Base-by-base conservation (phyloP, 805 yeast genomes). In the Tetrapisispora iriomotensis region DNA sequence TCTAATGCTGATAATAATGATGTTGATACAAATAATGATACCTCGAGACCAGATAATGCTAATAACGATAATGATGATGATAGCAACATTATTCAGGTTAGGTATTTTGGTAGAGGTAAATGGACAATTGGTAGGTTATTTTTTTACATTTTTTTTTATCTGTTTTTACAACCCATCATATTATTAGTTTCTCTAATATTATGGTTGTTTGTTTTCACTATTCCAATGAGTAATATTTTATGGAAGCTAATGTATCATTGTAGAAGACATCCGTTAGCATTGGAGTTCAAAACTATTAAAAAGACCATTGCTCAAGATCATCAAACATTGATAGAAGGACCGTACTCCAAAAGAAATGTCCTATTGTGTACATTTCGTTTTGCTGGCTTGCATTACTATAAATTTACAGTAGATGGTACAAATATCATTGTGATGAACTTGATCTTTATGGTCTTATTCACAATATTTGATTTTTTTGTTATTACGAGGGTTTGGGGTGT, bases 401-500 rank as follows among this genome's bases (percentile, higher is more conserved):
- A 92, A 66, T 88, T 84, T 61, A 92, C 98, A 0, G 84, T 92
- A 35, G 96, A 85, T 47, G 98, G 98, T 43, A 88, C 96, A 2
- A 90, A 92, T 60, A 82, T 90, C 41, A 83, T 92, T 50, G 82
- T 92, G 57, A 79, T 92, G 64, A 92, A 92, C 55, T 65, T 92
- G 61, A 70, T 85, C 54, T 72, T 75, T 15, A 71, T 86, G 13
- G 97, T 90, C 10, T 53, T 82, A 2, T 84, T 87, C 57, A 90
- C 90, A 3, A 84, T 92, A 15, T 59, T 77, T 38, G 95, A 88
- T 58, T 85, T 74, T 54, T 86, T 70, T 56, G 49, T 82, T 1
- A 51, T 86, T 40, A 74, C 74, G 44, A 74, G 74, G 45, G 51
- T 64, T 32, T 54, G 71, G 29, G 65, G 63, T 6, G 42, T 61